These are phyloP conservation scores for Penicillium sp. DNA, from an alignment of 2,329 filamentous ascomycete genomes.

Conservation along the genomic window DNA sequence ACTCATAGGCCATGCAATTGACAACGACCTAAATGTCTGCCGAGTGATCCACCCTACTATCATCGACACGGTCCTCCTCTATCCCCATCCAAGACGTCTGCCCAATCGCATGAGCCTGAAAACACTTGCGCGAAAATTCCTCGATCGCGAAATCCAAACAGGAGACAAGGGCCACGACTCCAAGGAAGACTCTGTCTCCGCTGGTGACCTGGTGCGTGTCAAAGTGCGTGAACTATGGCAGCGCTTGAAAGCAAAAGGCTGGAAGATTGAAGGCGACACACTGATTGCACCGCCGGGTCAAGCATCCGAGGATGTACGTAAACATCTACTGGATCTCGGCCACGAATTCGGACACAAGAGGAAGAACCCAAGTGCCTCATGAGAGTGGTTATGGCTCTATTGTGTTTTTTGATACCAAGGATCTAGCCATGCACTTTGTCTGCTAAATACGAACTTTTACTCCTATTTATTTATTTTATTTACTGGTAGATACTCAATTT, in stretches of 20 bases:
- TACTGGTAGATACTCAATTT: too few species aligned
- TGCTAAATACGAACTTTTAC: neutral
- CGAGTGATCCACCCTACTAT: conserved; percentile 80
- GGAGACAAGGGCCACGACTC: conserved; percentile 72
- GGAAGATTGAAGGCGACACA: conserved; percentile 53
- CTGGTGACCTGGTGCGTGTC: conserved; percentile 74
- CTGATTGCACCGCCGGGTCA: conserved; percentile 31
- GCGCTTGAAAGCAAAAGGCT: conserved; percentile 61
- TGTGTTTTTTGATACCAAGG: neutral
- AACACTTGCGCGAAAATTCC: conserved; percentile 61
- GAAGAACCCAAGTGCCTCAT: conserved; percentile 7
- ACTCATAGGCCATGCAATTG: conserved; percentile 85
- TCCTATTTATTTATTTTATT: neutral
- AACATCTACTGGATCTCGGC: conserved; percentile 14
- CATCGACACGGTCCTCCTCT: conserved; percentile 81
- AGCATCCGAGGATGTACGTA: conserved; percentile 3
- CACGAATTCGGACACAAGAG: conserved; percentile 27
- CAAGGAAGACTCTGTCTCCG: conserved; percentile 81
- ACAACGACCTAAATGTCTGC: conserved; percentile 86
- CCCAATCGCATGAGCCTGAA: conserved; percentile 76
- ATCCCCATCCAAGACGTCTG: conserved; percentile 63
- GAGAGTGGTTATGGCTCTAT: neutral
- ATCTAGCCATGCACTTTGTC: neutral
- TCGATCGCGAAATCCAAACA: conserved; percentile 74
- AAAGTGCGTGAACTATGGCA: conserved; percentile 68